Evolutionary conservation across 164 flowering plant species (phyloP).

Genomic region (Aristolochia californica): DNA sequence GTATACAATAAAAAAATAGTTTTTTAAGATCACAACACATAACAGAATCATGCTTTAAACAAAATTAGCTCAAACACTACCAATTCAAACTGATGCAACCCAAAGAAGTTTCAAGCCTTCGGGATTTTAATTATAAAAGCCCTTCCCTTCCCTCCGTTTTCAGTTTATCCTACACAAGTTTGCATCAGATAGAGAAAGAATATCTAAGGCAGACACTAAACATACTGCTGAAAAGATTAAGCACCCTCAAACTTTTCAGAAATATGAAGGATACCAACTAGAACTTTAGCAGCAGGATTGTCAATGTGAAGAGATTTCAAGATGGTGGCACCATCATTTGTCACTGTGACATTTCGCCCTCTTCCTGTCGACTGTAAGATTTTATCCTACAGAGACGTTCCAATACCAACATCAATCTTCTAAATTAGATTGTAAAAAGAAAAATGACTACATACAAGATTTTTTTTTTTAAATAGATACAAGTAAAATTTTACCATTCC

Average conservation of each 20-base stretch:
- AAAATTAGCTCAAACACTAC: too few relatives aligned
- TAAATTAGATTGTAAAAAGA: neutral
- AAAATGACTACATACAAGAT: neutral
- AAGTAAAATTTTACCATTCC: slow-evolving; percentile 66
- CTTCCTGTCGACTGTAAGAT: slow-evolving; percentile 92
- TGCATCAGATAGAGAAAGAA: too few relatives aligned
- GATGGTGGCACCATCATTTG: slow-evolving; percentile 98
- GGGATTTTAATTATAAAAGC: too few relatives aligned
- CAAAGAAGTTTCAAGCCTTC: too few relatives aligned
- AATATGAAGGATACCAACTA: slow-evolving; percentile 75
- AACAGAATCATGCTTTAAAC: too few relatives aligned
- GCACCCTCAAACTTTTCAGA: too few relatives aligned
- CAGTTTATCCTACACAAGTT: too few relatives aligned
- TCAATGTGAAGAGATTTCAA: slow-evolving; percentile 93
- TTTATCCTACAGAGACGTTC: slow-evolving; percentile 53
- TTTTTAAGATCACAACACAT: too few relatives aligned
- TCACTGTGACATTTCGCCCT: slow-evolving; percentile 74
- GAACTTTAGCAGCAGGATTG: slow-evolving; percentile 94
- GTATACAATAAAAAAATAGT: neutral
- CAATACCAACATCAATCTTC: slow-evolving; percentile 1
- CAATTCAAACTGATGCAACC: too few relatives aligned
- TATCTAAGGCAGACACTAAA: too few relatives aligned
- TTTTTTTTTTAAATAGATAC: neutral
- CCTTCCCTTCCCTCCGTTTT: too few relatives aligned
- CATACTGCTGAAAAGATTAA: too few relatives aligned